Evolutionary conservation across 169 alveolate species (phyloP).

Genomic region (Plasmodium coatneyi): DNA sequence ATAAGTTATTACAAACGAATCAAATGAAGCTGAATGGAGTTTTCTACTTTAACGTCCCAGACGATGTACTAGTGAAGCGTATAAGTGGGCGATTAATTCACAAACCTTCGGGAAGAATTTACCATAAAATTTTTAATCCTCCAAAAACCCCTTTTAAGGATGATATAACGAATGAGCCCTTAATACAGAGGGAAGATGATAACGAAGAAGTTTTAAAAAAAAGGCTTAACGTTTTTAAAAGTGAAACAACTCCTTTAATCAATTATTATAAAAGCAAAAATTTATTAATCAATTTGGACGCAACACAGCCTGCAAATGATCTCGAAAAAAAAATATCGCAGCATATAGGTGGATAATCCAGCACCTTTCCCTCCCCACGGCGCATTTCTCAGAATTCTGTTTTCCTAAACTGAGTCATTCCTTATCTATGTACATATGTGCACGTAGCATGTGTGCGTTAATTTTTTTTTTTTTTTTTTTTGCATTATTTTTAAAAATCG

Average conservation of each 20-base stretch:
- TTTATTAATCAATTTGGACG: conserved; percentile 77
- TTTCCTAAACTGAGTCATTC: background rate
- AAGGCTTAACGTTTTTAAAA: conserved; percentile 79
- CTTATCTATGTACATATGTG: background rate
- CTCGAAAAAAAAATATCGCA: conserved; percentile 73
- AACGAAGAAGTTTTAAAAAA: conserved; percentile 79
- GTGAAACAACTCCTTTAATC: conserved; percentile 80
- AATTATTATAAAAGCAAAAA: conserved; percentile 77
- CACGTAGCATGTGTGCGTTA: background rate
- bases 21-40: conserved; percentile 85
- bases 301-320: conserved; percentile 77
- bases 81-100: conserved; percentile 94
- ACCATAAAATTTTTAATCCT: conserved; percentile 93
- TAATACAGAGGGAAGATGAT: conserved; percentile 78
- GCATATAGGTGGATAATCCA: conserved; percentile 34
- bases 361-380: background rate
- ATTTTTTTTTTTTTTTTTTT: background rate
- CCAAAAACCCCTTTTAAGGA: conserved; percentile 90
- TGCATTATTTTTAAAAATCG: background rate
- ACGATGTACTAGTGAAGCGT: conserved; percentile 90
- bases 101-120: conserved; percentile 94
- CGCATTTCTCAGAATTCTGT: background rate
- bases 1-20: conserved; percentile 66
- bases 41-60: conserved; percentile 91
- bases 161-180: conserved; percentile 90